Evolutionary conservation across 2,329 filamentous ascomycete genomes (phyloP).

Genomic region (Pseudocercospora pini-densiflorae): DNA sequence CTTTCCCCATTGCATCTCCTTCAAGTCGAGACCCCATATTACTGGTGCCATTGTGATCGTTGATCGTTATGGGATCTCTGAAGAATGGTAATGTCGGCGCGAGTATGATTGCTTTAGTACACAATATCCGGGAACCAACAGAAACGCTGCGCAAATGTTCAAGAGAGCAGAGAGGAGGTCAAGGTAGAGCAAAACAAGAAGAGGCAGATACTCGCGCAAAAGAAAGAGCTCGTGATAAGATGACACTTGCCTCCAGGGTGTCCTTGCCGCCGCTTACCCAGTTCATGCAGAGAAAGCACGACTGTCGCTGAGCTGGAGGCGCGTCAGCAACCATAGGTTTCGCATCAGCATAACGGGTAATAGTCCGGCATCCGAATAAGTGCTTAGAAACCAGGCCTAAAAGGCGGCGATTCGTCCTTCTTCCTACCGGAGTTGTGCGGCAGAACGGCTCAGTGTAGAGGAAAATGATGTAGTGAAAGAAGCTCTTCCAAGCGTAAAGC

Average conservation of each 20-base stretch:
- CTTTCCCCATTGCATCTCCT: constrained; percentile 62
- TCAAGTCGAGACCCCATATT: constrained; percentile 63
- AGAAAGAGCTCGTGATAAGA: constrained; percentile 13
- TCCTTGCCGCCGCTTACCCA: constrained; percentile 8
- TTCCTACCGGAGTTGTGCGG: background rate
- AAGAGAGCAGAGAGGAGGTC: background rate
- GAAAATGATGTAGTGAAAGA: constrained; percentile 1
- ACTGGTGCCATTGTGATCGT: constrained; percentile 43
- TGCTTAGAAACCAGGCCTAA: background rate
- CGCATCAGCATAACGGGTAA: constrained; percentile 1
- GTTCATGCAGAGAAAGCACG: background rate
- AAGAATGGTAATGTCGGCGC: background rate
- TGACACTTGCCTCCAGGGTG: constrained; percentile 10
- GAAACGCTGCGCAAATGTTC: background rate
- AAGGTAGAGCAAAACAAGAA: background rate
- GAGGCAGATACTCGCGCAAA: background rate
- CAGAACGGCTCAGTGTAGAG: background rate
- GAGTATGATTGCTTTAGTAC: background rate
- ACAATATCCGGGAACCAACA: background rate
- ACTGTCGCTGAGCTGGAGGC: background rate
- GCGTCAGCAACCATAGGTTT: background rate
- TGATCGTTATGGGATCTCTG: too few species aligned
- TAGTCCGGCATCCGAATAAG: background rate
- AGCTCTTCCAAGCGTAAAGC: constrained; percentile 4
- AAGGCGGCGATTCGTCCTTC: background rate